A percentile compares a stretch with the other conserved stretches of the same genome.
These are phyloP conservation scores for Asterophora parasitica DNA, from an alignment of 768 basidiomycete species.

Conservation along the genomic window DNA sequence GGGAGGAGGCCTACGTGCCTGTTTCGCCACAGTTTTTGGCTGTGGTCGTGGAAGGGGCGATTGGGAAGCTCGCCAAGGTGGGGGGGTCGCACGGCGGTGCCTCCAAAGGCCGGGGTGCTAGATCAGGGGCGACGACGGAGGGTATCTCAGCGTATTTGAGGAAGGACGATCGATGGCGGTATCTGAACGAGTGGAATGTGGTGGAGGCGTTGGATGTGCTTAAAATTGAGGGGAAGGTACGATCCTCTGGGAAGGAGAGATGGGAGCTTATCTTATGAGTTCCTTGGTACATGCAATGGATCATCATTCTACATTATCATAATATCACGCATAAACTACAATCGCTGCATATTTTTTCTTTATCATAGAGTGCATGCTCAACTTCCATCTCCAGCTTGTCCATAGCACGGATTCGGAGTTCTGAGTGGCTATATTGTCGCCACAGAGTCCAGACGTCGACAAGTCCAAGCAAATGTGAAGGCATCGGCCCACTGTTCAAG, in stretches of 20 bases:
- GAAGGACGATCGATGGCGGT: conserved; percentile 61
- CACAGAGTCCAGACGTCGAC: too few species aligned
- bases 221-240: conserved; percentile 31
- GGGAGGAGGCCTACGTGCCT: conserved; percentile 67
- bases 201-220: conserved; percentile 54
- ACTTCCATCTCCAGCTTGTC: too few species aligned
- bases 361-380: too few species aligned
- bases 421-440: too few species aligned
- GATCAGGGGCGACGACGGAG: conserved; percentile 28
- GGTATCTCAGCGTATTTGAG: conserved; percentile 44
- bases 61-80: conserved; percentile 29
- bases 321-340: too few species aligned
- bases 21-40: conserved; percentile 51
- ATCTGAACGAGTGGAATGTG: conserved; percentile 59
- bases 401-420: too few species aligned
- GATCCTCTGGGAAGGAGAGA: conserved; percentile 30
- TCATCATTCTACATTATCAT: too few species aligned
- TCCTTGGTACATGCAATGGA: too few species aligned
- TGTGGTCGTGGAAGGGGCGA: conserved; percentile 39
- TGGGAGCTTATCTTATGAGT: conserved; percentile 36
- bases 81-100: not conserved
- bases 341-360: too few species aligned
- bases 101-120: conserved; percentile 17
- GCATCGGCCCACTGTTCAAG: too few species aligned
- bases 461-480: too few species aligned